These are phyloP conservation scores for Fusarium sp. DNA, from an alignment of 2,329 filamentous ascomycete genomes.

Conservation along the genomic window DNA sequence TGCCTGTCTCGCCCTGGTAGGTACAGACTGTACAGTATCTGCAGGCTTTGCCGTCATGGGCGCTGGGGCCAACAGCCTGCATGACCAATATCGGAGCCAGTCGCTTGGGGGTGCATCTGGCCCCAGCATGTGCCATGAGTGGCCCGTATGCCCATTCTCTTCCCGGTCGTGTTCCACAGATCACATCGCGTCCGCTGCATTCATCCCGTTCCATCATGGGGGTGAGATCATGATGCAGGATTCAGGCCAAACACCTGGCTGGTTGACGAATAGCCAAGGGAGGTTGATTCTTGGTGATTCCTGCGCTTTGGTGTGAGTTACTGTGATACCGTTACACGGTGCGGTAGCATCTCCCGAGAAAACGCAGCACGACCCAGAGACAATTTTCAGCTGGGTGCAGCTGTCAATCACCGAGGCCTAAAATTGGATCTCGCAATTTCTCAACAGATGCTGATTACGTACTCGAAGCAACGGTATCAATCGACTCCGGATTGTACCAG, in stretches of 20 bases:
- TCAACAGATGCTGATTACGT: background rate
- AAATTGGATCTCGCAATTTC: constrained; percentile 29
- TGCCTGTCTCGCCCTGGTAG: constrained; percentile 11
- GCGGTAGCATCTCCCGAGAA: background rate
- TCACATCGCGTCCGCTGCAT: constrained; percentile 23
- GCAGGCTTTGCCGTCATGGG: background rate
- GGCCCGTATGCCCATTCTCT: constrained; percentile 12
- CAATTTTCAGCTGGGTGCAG: background rate
- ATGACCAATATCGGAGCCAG: constrained; percentile 19
- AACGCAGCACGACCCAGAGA: background rate
- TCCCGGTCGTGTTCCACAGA: constrained; percentile 31
- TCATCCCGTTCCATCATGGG: constrained; percentile 17
- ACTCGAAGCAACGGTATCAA: background rate
- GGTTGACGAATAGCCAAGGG: background rate
- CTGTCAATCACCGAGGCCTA: constrained; percentile 13
- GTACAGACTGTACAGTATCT: constrained; percentile 2
- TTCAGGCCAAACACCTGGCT: background rate
- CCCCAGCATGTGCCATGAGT: constrained; percentile 18
- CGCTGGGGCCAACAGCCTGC: constrained; percentile 24
- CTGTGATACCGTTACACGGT: background rate
- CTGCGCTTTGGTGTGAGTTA: background rate
- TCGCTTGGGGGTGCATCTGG: constrained; percentile 23
- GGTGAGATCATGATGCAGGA: constrained; percentile 6
- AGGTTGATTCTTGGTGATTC: background rate
- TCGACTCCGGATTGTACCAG: background rate